Evolutionary conservation across 495 filamentous ascomycete species (phyloP).

Genomic region (Friedmanniomyces simplex): DNA sequence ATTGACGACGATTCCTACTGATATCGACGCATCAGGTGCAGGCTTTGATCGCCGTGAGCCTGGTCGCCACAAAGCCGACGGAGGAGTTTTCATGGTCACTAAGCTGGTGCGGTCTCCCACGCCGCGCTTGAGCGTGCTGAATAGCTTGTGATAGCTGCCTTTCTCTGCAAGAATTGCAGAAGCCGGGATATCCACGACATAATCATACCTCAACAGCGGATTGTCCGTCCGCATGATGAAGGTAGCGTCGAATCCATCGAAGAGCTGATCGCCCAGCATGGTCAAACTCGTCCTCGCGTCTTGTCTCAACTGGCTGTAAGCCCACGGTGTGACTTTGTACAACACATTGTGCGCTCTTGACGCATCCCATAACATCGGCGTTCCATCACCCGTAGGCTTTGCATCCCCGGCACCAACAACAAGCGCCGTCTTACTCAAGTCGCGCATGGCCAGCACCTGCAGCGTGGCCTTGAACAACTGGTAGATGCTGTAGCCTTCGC

Average conservation of each 20-base stretch:
- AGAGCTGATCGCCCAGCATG: conserved; percentile 61
- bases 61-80: conserved; percentile 30
- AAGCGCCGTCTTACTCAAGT: conserved; percentile 55
- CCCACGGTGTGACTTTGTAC: conserved; percentile 86
- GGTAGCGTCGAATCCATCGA: conserved; percentile 69
- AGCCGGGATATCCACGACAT: conserved; percentile 33
- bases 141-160: conserved; percentile 23
- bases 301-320: conserved; percentile 57
- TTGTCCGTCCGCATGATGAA: conserved; percentile 68
- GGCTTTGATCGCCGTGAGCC: conserved; percentile 17
- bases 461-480: conserved; percentile 89
- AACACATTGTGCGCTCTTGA: conserved; percentile 65
- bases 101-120: conserved; percentile 63
- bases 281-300: conserved; percentile 61
- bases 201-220: conserved; percentile 61
- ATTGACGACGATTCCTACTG: conserved; percentile 62
- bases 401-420: conserved; percentile 38
- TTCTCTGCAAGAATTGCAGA: conserved; percentile 2
- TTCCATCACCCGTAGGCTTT: conserved; percentile 21
- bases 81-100: conserved; percentile 34
- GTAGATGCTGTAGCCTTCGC: conserved; percentile 73
- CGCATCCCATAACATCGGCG: conserved; percentile 56
- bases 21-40: conserved; percentile 31
- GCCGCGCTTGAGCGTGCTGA: conserved; percentile 54
- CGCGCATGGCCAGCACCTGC: conserved; percentile 65